A percentile compares a stretch with the other conserved stretches of the same genome.
Evolutionary conservation across 2,329 filamentous ascomycete species (phyloP).

Genomic region (Verruconis gallopava): DNA sequence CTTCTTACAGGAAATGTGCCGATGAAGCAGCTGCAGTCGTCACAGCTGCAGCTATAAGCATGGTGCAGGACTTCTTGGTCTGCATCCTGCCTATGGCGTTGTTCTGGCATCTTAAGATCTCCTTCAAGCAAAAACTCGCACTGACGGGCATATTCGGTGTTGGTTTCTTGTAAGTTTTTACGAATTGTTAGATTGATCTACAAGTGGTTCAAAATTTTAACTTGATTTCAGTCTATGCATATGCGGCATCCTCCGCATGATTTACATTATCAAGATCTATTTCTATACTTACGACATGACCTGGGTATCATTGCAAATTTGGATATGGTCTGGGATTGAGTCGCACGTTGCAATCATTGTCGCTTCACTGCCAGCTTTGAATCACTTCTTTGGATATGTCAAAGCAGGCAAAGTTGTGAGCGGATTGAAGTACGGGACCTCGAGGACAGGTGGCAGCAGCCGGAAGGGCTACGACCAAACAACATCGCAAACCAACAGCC

Average conservation of each 20-base stretch:
- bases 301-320: conserved; percentile 3
- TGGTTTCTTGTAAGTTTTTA: conserved; percentile 26
- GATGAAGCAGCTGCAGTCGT: conserved; percentile 12
- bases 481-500: neutral
- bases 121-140: conserved; percentile 12
- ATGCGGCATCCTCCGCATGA: conserved; percentile 25
- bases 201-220: neutral
- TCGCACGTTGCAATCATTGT: conserved; percentile 9
- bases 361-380: conserved; percentile 9
- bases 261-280: conserved; percentile 20
- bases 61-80: conserved; percentile 13
- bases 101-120: conserved; percentile 12
- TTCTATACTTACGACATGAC: conserved; percentile 8
- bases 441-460: neutral
- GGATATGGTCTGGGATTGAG: conserved; percentile 7
- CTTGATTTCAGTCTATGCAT: conserved; percentile 23
- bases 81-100: conserved; percentile 14
- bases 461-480: neutral
- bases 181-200: neutral
- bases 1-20: too few relatives aligned
- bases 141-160: conserved; percentile 29
- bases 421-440: neutral
- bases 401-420: neutral
- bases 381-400: conserved; percentile 1
- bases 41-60: conserved; percentile 12